A percentile compares a stretch with the other conserved stretches of the same genome.
These are phyloP conservation scores for Plasmodium adleri DNA, from an alignment of 169 alveolate species.

Conservation along the genomic window DNA sequence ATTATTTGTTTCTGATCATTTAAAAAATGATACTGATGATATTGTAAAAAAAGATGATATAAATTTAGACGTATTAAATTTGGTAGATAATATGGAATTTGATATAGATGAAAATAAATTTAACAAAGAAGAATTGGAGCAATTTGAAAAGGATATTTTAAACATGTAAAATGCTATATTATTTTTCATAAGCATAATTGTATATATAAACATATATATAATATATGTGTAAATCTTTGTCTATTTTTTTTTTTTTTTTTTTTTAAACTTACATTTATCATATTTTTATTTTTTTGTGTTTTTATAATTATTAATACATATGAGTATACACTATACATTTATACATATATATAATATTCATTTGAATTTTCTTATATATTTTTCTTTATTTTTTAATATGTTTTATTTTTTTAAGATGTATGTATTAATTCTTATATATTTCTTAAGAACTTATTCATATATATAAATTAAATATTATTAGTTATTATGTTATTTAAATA, in stretches of 20 bases:
- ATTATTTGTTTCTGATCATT: not conserved
- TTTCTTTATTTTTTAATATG: no score
- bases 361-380: no score
- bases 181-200: not conserved
- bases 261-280: no score
- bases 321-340: no score
- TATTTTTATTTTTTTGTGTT: no score
- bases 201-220: not conserved
- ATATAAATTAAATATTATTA: no score
- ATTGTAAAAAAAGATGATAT: slow-evolving; percentile 16
- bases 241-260: not conserved
- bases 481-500: no score
- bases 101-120: slow-evolving; percentile 30
- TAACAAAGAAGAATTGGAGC: slow-evolving; percentile 46
- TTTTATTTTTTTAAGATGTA: no score
- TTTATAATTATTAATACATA: no score
- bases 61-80: slow-evolving; percentile 26
- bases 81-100: slow-evolving; percentile 33
- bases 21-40: slow-evolving; percentile 3
- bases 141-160: slow-evolving; percentile 61
- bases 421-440: no score
- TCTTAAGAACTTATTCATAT: no score
- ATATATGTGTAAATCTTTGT: not conserved
- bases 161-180: slow-evolving; percentile 1
- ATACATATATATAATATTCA: no score